Evolutionary conservation across 192 early-diverging fungal genomes (phyloP).

Genomic region (Powellomyces hirtus): DNA sequence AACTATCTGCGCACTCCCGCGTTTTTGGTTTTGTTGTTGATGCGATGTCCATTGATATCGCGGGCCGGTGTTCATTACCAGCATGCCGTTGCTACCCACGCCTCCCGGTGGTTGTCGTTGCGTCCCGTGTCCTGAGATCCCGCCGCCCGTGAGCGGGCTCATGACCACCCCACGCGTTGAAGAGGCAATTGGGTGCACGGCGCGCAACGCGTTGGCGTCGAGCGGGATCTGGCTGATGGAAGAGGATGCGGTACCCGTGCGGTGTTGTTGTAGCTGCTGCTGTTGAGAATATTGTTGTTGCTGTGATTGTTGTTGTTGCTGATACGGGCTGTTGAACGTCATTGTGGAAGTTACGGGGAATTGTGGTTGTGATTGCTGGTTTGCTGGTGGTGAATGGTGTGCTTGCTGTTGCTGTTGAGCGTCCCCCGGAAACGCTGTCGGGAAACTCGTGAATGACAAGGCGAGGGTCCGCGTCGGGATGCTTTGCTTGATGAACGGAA

Average conservation of each 20-base stretch:
- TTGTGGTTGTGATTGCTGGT: too few species aligned
- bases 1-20: neutral
- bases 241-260: neutral
- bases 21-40: neutral
- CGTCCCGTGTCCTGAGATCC: neutral
- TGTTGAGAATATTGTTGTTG: neutral
- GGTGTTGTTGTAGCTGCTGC: neutral
- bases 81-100: neutral
- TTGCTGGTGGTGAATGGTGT: too few species aligned
- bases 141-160: neutral
- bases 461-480: slow-evolving; percentile 9
- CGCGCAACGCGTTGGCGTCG: neutral
- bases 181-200: neutral
- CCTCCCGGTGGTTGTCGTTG: neutral
- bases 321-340: neutral
- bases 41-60: neutral
- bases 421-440: neutral
- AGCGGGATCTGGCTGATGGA: neutral
- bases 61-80: slow-evolving; percentile 3
- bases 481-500: neutral
- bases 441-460: slow-evolving; percentile 3
- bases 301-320: neutral
- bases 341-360: neutral
- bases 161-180: neutral
- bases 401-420: neutral